Percentiles rank a stretch among this genome's conserved stretches.
Conservation (phyloP, 805 yeast species). For the Candida nitratophila region DNA sequence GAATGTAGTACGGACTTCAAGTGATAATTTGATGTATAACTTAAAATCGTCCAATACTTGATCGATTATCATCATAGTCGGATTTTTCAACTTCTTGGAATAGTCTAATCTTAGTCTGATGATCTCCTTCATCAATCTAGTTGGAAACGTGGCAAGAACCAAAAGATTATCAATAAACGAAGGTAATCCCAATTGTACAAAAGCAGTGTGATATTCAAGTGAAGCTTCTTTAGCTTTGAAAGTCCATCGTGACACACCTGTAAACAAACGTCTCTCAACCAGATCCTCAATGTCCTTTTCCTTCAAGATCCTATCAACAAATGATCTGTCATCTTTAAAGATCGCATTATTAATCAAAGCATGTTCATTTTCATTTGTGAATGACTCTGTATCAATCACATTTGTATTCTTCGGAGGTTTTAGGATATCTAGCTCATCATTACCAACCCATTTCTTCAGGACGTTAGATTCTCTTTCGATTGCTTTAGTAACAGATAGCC, state of each 20-base stretch:
- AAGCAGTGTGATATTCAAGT: slow-evolving; percentile 50
- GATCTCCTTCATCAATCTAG: slow-evolving; percentile 71
- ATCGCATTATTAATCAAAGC: slow-evolving; percentile 13
- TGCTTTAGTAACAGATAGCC: slow-evolving; percentile 72
- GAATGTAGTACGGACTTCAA: slow-evolving; percentile 64
- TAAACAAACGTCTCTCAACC: slow-evolving; percentile 62
- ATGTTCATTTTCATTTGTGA: slow-evolving; percentile 3
- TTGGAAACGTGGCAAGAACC: slow-evolving; percentile 66
- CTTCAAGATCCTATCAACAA: slow-evolving; percentile 79
- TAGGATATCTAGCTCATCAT: slow-evolving; percentile 64
- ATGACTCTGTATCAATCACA: background rate
- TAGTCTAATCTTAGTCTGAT: slow-evolving; percentile 66
- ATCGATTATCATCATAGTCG: slow-evolving; percentile 94
- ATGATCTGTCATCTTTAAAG: slow-evolving; percentile 58
- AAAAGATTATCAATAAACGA: slow-evolving; percentile 60
- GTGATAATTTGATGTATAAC: slow-evolving; percentile 66
- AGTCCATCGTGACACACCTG: slow-evolving; percentile 73
- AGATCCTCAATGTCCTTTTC: slow-evolving; percentile 70
- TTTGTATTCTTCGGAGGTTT: slow-evolving; percentile 18
- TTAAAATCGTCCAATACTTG: slow-evolving; percentile 85
- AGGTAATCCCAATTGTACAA: slow-evolving; percentile 66
- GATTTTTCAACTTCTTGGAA: slow-evolving; percentile 72
- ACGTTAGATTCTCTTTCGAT: slow-evolving; percentile 55
- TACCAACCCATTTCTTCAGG: slow-evolving; percentile 77
- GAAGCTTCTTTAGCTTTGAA: slow-evolving; percentile 72